phyloP scores from a whole-genome alignment of 306 rosid genomes.

The Dryas drummondii region DNA sequence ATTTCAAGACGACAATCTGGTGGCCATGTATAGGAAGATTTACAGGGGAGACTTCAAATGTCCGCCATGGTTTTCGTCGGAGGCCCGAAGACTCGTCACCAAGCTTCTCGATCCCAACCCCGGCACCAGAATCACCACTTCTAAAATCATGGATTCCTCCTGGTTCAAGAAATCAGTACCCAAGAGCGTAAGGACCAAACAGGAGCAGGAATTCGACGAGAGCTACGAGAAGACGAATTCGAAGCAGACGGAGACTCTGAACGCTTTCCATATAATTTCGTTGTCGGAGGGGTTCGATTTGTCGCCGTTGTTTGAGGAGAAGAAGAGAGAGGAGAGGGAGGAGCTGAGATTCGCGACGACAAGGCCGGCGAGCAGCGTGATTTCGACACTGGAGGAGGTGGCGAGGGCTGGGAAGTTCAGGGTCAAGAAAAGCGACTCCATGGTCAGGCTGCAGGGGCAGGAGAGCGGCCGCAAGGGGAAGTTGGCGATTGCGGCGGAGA shows the following conservation, averaged over 20 bases:
- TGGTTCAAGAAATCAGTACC: conserved; percentile 79
- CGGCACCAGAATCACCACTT: conserved; percentile 43
- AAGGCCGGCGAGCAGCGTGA: conserved; percentile 78
- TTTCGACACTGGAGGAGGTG: conserved; percentile 77
- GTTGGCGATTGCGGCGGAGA: conserved; percentile 73
- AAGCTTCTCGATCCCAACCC: conserved; percentile 88
- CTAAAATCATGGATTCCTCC: conserved; percentile 58
- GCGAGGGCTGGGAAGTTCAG: conserved; percentile 63
- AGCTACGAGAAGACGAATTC: conserved; percentile 18
- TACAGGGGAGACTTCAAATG: conserved; percentile 88
- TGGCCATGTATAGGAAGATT: conserved; percentile 75
- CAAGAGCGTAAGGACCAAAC: conserved; percentile 26
- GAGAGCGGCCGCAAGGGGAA: conserved; percentile 80
- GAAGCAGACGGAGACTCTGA: conserved; percentile 47
- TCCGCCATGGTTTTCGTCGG: conserved; percentile 84
- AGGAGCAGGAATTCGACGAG: conserved; percentile 39
- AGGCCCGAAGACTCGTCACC: conserved; percentile 62
- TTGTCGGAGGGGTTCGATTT: conserved; percentile 81
- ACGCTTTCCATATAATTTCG: conserved; percentile 80
- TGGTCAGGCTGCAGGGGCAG: conserved; percentile 68
- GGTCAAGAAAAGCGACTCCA: conserved; percentile 68
- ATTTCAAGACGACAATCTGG: conserved; percentile 77
- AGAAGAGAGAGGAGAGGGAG: conserved; percentile 71
- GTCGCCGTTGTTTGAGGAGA: conserved; percentile 85
- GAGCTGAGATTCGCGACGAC: conserved; percentile 89